Evolutionary conservation across 495 filamentous ascomycete genomes (phyloP).

Genomic region (Hypoxylon subgilvum): DNA sequence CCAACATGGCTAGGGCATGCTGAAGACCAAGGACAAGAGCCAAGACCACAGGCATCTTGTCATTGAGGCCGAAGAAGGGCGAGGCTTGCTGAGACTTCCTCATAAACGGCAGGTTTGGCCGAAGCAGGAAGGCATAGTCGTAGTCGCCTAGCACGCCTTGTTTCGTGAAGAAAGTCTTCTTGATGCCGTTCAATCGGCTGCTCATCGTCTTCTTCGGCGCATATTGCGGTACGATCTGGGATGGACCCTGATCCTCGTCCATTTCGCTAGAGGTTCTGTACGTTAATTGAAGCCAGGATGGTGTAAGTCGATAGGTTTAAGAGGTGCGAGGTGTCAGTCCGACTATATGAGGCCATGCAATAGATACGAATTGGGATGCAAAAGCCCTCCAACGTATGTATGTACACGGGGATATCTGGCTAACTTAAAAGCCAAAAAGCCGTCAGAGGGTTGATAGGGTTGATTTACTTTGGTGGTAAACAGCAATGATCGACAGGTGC

Average conservation of each 20-base stretch:
- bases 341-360: no score
- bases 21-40: slow-evolving; percentile 64
- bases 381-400: not conserved
- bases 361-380: no score
- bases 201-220: slow-evolving; percentile 42
- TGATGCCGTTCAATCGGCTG: slow-evolving; percentile 38
- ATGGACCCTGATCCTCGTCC: slow-evolving; percentile 56
- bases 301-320: not conserved
- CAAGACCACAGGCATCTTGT: slow-evolving; percentile 79
- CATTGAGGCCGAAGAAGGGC: slow-evolving; percentile 89
- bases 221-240: slow-evolving; percentile 49
- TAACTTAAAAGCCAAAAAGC: slow-evolving; percentile 1
- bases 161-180: slow-evolving; percentile 54
- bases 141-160: slow-evolving; percentile 84
- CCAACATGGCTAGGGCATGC: slow-evolving; percentile 60
- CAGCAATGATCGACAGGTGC: slow-evolving; percentile 14
- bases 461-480: not conserved
- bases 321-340: no score
- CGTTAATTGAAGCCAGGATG: not conserved
- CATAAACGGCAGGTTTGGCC: slow-evolving; percentile 84
- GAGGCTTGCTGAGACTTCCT: slow-evolving; percentile 64
- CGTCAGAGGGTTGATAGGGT: not conserved
- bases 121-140: slow-evolving; percentile 76
- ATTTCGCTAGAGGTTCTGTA: slow-evolving; percentile 47
- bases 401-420: no score